These are phyloP conservation scores for Teratosphaeria viscida DNA, from an alignment of 2,329 filamentous ascomycete species.

Conservation along the genomic window DNA sequence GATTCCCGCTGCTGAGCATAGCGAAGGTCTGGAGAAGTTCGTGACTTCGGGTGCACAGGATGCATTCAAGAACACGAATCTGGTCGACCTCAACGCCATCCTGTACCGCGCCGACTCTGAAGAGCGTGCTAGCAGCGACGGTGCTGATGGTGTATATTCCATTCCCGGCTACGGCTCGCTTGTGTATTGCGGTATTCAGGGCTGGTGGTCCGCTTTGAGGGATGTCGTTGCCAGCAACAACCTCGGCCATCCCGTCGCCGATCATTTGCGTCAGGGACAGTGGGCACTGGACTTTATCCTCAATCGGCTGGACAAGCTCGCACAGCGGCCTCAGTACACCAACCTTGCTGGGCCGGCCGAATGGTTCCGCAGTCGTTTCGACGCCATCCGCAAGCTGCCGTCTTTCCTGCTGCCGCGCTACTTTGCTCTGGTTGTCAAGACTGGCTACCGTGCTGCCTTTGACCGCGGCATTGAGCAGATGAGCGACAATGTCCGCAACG, in stretches of 20 bases:
- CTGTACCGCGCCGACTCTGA: slow-evolving; percentile 88
- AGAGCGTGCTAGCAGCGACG: slow-evolving; percentile 67
- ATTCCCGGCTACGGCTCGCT: slow-evolving; percentile 76
- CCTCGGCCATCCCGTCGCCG: slow-evolving; percentile 83
- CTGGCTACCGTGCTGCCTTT: slow-evolving; percentile 75
- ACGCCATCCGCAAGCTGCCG: slow-evolving; percentile 74
- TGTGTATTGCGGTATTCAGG: slow-evolving; percentile 93
- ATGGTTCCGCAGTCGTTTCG: slow-evolving; percentile 78
- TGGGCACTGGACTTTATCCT: slow-evolving; percentile 89
- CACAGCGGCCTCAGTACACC: slow-evolving; percentile 49
- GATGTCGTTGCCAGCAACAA: slow-evolving; percentile 81
- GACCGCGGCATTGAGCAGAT: slow-evolving; percentile 70
- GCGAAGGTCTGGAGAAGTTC: slow-evolving; percentile 71
- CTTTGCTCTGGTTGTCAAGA: slow-evolving; percentile 80
- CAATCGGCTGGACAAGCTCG: slow-evolving; percentile 60
- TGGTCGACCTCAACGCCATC: slow-evolving; percentile 82
- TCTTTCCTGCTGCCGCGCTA: slow-evolving; percentile 86
- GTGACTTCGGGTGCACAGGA: slow-evolving; percentile 71
- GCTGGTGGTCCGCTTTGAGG: slow-evolving; percentile 91
- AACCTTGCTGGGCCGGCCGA: slow-evolving; percentile 54
- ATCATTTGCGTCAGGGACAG: slow-evolving; percentile 80
- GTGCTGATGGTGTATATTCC: slow-evolving; percentile 76
- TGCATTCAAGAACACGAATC: slow-evolving; percentile 63
- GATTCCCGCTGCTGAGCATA: slow-evolving; percentile 80
- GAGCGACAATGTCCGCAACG: slow-evolving; percentile 62